Base-by-base conservation (phyloP, 345 rosid species). In the Kernera saxatilis region DNA sequence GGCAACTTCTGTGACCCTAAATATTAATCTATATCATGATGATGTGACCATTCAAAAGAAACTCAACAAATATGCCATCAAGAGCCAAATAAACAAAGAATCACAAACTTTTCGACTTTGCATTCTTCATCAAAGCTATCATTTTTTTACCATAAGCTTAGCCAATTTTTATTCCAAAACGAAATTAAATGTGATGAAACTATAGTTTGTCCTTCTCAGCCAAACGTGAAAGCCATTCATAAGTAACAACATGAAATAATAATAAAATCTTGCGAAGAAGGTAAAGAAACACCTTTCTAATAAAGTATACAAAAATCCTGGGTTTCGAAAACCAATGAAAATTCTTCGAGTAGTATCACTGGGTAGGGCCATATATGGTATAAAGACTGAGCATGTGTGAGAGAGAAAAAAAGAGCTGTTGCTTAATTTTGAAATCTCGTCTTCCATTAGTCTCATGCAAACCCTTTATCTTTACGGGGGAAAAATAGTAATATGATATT, bases 391-490 rank as follows among this genome's bases (percentile, higher is more conserved):
- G 52, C 39, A 29, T 62, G 53, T 29, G 18, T 12, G 18, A 18
- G 29, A 15, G 39, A 7, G 17, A 10, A 2, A 26, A 29, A 15
- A 41, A 10, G 15, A 2, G 12, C 1, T 26, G 50, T 55, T 68
- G 72, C 71, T 67, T 67, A 29, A n/a, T 8, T 27, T 32, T 10
- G 35, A 69, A 56, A 69, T 69, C 33, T 26, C 50, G 36, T 13
- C 7, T 59, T 58, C 67, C 29, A 13, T 26, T 17, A 48, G 22
- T 70, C 50, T 59, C 68, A 49, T 60, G 32, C 50, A 70, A 57
- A 12, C 26, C 14, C 36, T 21, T 19, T 27, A n/a, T 44, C 55
- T 15, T 22, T 25, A 51, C 25, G 1, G 19, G 61, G 2, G 5
- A 13, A 13, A 18, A 12, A 53, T 13, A 19, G 5, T 25, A 46